Conservation (phyloP, 305 asterid genomes). For the Solanum chacoense region DNA sequence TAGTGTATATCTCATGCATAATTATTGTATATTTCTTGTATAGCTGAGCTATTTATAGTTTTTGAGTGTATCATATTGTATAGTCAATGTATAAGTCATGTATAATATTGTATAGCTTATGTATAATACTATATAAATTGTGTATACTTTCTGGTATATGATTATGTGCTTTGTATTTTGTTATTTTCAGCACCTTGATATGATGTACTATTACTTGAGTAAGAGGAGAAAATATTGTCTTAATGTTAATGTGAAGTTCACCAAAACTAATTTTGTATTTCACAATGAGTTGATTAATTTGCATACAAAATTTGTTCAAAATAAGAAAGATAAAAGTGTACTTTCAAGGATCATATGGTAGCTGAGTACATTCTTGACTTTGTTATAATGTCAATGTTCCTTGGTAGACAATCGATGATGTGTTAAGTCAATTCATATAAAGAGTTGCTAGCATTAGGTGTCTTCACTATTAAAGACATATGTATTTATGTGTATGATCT, state of each 20-base stretch:
- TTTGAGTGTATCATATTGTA: background rate
- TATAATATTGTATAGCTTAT: too few species aligned
- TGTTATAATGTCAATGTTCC: background rate
- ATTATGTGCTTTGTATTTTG: background rate
- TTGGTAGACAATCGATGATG: background rate
- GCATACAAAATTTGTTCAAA: background rate
- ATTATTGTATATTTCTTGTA: background rate
- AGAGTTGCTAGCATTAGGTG: background rate
- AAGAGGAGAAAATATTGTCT: background rate
- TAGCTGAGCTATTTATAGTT: background rate
- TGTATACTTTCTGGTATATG: background rate
- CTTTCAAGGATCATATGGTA: background rate
- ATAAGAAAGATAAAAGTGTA: background rate
- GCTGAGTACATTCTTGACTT: background rate
- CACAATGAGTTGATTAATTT: background rate
- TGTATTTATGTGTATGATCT: background rate
- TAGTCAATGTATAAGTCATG: background rate
- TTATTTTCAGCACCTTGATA: background rate
- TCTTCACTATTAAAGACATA: background rate
- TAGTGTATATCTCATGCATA: background rate
- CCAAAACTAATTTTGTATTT: background rate
- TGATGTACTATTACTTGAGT: background rate
- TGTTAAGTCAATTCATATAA: background rate
- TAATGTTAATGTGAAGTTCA: background rate
- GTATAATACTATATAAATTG: background rate